These are phyloP conservation scores for Cocos nucifera DNA, from an alignment of 176 grass and related monocot species.

Conservation along the genomic window DNA sequence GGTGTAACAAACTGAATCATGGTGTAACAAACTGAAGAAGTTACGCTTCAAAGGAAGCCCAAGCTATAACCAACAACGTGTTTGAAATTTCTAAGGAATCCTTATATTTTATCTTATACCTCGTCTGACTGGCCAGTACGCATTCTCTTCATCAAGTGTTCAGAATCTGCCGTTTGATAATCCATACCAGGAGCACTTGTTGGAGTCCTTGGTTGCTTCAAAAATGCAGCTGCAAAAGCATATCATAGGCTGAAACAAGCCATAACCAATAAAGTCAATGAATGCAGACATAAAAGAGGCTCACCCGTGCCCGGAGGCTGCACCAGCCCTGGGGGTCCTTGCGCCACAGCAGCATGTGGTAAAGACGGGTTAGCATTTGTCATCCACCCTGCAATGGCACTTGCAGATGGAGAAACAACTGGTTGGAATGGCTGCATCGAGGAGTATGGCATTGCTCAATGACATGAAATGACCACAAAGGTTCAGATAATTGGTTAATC, in stretches of 20 bases:
- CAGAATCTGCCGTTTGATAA: constrained; percentile 97
- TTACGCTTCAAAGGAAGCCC: neutral
- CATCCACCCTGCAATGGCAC: constrained; percentile 97
- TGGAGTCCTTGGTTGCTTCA: constrained; percentile 88
- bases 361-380: constrained; percentile 83
- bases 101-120: constrained; percentile 32
- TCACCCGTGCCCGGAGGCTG: constrained; percentile 79
- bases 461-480: neutral
- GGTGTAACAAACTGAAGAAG: constrained; percentile 4
- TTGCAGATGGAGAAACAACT: constrained; percentile 89
- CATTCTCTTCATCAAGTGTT: constrained; percentile 98
- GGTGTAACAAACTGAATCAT: constrained; percentile 8
- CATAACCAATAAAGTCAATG: no score
- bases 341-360: constrained; percentile 68
- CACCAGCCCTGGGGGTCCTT: constrained; percentile 77
- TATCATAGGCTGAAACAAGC: no score
- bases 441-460: constrained; percentile 16
- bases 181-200: constrained; percentile 75
- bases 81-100: neutral
- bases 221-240: constrained; percentile 64
- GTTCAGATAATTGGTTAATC: neutral
- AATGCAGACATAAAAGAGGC: constrained; percentile 4
- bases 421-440: constrained; percentile 77
- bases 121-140: constrained; percentile 89
- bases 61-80: neutral